These are phyloP conservation scores for Bromus sterilis DNA, from an alignment of 176 grass and related monocot genomes.

Conservation along the genomic window DNA sequence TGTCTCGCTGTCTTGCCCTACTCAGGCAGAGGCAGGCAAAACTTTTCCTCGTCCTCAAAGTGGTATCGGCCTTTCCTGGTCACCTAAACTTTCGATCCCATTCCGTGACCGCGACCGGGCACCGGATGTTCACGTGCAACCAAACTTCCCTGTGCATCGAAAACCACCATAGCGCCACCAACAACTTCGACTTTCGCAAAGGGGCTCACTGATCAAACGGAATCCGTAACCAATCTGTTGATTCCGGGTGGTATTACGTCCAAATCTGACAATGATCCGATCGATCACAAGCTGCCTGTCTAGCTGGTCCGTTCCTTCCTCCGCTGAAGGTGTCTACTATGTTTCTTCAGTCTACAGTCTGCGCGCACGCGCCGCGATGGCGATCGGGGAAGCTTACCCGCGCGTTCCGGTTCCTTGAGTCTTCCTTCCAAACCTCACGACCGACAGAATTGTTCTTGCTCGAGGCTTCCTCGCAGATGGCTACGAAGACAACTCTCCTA, in stretches of 20 bases:
- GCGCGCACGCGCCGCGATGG: neutral
- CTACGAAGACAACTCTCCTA: neutral
- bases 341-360: neutral
- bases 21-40: neutral
- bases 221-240: neutral
- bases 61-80: neutral
- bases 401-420: neutral
- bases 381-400: neutral
- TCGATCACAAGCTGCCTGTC: too few relatives aligned
- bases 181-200: neutral
- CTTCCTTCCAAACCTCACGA: neutral
- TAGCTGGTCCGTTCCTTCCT: neutral
- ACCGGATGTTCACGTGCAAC: constrained; percentile 24
- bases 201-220: neutral
- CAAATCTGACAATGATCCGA: neutral
- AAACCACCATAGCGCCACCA: neutral
- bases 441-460: neutral
- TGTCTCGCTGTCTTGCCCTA: neutral
- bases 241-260: neutral
- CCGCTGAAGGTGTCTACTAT: neutral
- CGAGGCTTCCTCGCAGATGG: neutral
- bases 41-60: neutral
- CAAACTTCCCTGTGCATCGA: neutral
- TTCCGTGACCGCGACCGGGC: neutral
- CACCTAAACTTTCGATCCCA: neutral